Base-by-base conservation (phyloP, 2,329 filamentous ascomycete genomes). In the Teratosphaeriaceae sp. region DNA sequence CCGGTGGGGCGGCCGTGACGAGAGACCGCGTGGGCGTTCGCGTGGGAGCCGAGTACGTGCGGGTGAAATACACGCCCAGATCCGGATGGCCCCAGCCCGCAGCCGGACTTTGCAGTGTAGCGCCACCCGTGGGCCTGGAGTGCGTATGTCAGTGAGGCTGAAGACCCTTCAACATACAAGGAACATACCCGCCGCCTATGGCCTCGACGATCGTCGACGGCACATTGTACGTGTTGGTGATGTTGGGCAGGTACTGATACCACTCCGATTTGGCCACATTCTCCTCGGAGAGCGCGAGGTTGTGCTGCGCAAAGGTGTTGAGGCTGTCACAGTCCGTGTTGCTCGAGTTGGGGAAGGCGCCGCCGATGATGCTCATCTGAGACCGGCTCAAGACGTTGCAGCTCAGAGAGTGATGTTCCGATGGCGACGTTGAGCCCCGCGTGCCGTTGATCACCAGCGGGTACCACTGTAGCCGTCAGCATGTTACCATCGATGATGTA, bases 331-430 rank as follows among this genome's bases (percentile, higher is more conserved):
- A 79, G 15, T 18, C 27, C 50, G 30, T 66, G 11, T 64, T 62
- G 1, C 68, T 65, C n/a, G 65, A 64, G 53, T 82, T 52, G 11
- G 77, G 72, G 46, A 80, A 79, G 35, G 69, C 71, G 15, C 80
- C 80, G 18, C 80, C 79, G 26, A 82, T 74, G 36, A 83, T 68
- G 19, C 83, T 61, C 74, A 83, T 82, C 57, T 83, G 79, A 3
- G 72, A 68, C 35, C 66, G 62, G 41, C 72, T 69, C 19, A 79
- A 62, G 21, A 82, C 73, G 53, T 78, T 78, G 56, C 78, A 82
- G 26, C 69, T 75, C 21, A 79, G 65, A 20, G 72, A 74, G 57
- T 80, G 72, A 49, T 79, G 76, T 12, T 70, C 70, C 27, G 64
- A 56, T 22, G 69, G 31, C 12, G 31, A 19, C 4, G 31, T 20